Conservation (phyloP, 2,329 filamentous ascomycete species). For the Aspergillus ibericus region DNA sequence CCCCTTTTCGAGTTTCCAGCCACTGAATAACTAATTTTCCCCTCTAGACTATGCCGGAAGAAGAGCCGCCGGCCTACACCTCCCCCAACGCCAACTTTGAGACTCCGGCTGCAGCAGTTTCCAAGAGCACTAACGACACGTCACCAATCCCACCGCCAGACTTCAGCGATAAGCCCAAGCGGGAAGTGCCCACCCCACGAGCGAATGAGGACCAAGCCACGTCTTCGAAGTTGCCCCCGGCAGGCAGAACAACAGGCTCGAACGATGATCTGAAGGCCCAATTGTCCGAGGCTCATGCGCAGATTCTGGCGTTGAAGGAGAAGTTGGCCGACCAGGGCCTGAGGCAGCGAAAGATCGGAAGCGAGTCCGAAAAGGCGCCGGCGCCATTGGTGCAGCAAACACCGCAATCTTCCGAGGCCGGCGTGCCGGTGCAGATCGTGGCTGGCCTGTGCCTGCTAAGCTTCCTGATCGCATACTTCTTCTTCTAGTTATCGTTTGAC, state of each 20-base stretch:
- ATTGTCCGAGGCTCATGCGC: conserved; percentile 71
- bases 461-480: conserved; percentile 92
- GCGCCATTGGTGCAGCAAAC: conserved; percentile 55
- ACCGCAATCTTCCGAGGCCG: conserved; percentile 59
- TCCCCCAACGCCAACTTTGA: conserved; percentile 55
- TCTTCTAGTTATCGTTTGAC: conserved; percentile 67
- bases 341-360: conserved; percentile 72
- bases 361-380: conserved; percentile 53
- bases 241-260: conserved; percentile 49
- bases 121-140: conserved; percentile 36
- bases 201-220: conserved; percentile 32
- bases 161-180: conserved; percentile 37
- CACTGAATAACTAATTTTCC: conserved; percentile 9
- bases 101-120: conserved; percentile 46
- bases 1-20: neutral
- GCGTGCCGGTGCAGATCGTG: conserved; percentile 83
- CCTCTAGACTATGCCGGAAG: conserved; percentile 34
- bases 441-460: conserved; percentile 82
- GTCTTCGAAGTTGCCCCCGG: conserved; percentile 50
- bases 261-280: conserved; percentile 69
- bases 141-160: conserved; percentile 37
- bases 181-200: conserved; percentile 43
- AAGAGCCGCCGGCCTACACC: conserved; percentile 55
- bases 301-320: conserved; percentile 67
- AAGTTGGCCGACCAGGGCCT: conserved; percentile 67